Evolutionary conservation across 306 rosid species (phyloP).

Genomic region (Luffa acutangula): DNA sequence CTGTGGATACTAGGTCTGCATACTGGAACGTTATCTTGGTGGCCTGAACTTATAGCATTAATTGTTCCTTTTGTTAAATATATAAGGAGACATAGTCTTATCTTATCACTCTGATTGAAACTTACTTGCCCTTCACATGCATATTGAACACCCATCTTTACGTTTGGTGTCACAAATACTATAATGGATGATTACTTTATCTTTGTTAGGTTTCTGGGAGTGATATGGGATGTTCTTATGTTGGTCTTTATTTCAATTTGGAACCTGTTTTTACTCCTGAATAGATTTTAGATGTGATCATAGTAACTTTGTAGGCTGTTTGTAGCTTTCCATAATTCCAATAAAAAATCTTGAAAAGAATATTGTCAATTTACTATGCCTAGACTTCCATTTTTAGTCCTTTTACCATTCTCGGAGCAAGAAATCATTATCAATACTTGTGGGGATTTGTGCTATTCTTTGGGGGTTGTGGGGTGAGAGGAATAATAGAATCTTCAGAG

Average conservation of each 20-base stretch:
- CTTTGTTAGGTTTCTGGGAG: neutral
- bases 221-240: neutral
- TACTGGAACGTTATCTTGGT: conserved; percentile 11
- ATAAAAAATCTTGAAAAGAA: neutral
- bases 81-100: neutral
- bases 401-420: neutral
- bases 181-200: neutral
- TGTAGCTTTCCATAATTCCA: neutral
- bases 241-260: neutral
- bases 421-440: neutral
- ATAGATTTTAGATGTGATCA: neutral
- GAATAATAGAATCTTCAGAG: too few relatives aligned
- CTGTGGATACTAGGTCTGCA: conserved; percentile 67
- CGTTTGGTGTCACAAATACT: neutral
- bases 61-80: neutral
- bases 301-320: neutral
- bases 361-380: neutral
- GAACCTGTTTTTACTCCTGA: neutral
- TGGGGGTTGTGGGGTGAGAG: too few relatives aligned
- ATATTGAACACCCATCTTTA: neutral
- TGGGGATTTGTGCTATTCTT: too few relatives aligned
- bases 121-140: neutral
- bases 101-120: neutral
- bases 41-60: neutral
- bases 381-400: neutral